These are phyloP conservation scores for Acacia melanoxylon DNA, from an alignment of 306 rosid genomes.

Conservation along the genomic window DNA sequence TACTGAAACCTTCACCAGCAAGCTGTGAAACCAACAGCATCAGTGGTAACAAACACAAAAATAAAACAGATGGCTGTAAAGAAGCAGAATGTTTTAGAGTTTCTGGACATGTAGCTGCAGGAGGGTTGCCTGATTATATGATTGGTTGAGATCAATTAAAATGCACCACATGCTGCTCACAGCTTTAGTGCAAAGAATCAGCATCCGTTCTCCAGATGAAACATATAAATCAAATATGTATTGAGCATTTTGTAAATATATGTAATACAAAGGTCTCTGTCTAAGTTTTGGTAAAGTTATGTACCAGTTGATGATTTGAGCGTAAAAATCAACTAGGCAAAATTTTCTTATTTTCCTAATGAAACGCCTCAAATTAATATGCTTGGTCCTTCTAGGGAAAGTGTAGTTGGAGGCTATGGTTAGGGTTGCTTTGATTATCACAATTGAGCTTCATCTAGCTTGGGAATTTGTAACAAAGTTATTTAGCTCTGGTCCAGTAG, in stretches of 20 bases:
- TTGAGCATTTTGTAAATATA: neutral
- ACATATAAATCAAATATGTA: neutral
- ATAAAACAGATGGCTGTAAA: neutral
- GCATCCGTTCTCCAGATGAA: neutral
- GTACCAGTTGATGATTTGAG: neutral
- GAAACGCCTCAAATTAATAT: neutral
- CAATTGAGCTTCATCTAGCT: neutral
- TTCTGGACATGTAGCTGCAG: neutral
- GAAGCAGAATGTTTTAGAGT: neutral
- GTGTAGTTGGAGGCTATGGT: neutral
- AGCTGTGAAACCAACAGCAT: neutral
- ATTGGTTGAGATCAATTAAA: neutral
- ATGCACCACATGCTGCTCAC: neutral
- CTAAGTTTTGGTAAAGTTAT: neutral
- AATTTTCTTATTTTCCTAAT: neutral
- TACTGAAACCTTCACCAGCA: neutral
- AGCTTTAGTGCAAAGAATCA: neutral
- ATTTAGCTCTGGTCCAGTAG: neutral
- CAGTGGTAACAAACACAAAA: neutral
- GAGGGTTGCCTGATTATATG: neutral
- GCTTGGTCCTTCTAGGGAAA: neutral
- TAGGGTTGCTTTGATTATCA: neutral
- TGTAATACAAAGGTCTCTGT: neutral
- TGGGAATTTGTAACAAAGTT: neutral
- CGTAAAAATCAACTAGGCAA: neutral